phyloP scores from a whole-genome alignment of 495 filamentous ascomycete species.

The Oidiodendron maius region DNA sequence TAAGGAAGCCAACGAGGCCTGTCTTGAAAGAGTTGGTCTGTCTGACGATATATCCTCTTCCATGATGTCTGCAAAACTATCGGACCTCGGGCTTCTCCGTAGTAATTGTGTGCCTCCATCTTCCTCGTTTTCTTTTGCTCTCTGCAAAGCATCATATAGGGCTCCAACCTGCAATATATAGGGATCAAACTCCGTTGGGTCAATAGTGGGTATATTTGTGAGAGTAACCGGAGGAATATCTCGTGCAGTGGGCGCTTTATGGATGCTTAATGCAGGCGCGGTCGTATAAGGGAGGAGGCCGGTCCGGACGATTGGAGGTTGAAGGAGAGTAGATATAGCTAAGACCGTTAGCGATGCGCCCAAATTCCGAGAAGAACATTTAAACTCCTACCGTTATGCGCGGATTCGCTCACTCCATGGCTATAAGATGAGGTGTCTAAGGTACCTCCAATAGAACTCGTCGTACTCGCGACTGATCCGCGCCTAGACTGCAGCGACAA shows the following conservation, averaged over 20 bases:
- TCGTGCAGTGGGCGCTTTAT: conserved; percentile 77
- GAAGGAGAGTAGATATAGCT: conserved; percentile 91
- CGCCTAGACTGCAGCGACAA: conserved; percentile 37
- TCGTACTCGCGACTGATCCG: conserved; percentile 82
- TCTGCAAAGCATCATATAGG: conserved; percentile 75
- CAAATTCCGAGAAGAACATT: background rate
- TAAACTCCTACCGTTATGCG: conserved; percentile 67
- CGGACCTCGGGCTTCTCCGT: conserved; percentile 36
- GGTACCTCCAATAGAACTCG: conserved; percentile 70
- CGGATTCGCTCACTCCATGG: conserved; percentile 63
- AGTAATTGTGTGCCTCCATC: conserved; percentile 39
- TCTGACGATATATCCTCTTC: conserved; percentile 43
- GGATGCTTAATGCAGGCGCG: conserved; percentile 56
- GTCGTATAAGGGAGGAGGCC: conserved; percentile 72
- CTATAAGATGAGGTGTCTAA: conserved; percentile 59
- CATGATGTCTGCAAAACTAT: conserved; percentile 40
- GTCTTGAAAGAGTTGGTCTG: conserved; percentile 31
- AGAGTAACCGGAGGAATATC: conserved; percentile 95
- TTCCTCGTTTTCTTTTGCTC: conserved; percentile 65
- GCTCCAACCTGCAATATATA: conserved; percentile 80
- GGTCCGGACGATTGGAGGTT: conserved; percentile 84
- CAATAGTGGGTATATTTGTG: conserved; percentile 81
- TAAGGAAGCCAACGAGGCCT: conserved; percentile 37
- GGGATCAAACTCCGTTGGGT: conserved; percentile 68
- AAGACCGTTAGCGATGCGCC: background rate